A percentile compares a stretch with the other conserved stretches of the same genome.
Conservation (phyloP, 345 rosid genomes). For the Xanthoceras sorbifolium region DNA sequence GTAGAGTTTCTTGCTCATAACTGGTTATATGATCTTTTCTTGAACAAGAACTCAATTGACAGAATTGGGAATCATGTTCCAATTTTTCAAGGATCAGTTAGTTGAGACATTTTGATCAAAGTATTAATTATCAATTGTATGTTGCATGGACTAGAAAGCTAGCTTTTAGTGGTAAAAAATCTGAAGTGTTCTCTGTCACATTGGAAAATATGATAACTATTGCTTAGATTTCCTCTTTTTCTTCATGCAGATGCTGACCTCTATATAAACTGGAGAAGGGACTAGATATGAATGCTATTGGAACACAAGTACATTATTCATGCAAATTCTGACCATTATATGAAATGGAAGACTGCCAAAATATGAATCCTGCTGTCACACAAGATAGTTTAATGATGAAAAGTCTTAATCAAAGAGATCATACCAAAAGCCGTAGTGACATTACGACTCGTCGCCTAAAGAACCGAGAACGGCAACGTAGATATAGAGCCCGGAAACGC, state of each 20-base stretch:
- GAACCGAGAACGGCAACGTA: conserved; percentile 80
- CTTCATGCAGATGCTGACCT: conserved; percentile 5
- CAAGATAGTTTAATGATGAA: conserved; percentile 37
- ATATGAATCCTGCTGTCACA: conserved; percentile 32
- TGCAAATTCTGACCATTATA: conserved; percentile 1
- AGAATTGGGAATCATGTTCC: background rate
- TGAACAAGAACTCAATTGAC: background rate
- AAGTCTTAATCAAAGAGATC: conserved; percentile 29
- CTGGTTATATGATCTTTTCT: background rate
- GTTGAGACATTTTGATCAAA: conserved; percentile 3
- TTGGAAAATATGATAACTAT: background rate
- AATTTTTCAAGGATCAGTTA: conserved; percentile 1
- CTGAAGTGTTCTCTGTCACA: background rate
- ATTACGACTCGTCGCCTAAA: conserved; percentile 58
- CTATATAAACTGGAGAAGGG: conserved; percentile 36
- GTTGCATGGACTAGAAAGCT: conserved; percentile 12
- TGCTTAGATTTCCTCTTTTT: conserved; percentile 10
- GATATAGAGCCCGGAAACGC: conserved; percentile 72
- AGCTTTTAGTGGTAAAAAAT: conserved; percentile 6
- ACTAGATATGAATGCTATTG: conserved; percentile 32
- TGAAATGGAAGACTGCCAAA: conserved; percentile 43
- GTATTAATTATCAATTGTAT: conserved; percentile 3
- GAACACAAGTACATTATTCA: conserved; percentile 24
- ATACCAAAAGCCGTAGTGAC: conserved; percentile 32
- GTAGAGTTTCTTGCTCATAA: background rate